These are phyloP conservation scores for Neocatenulostroma microsporum DNA, from an alignment of 2,329 filamentous ascomycete genomes.

Conservation along the genomic window DNA sequence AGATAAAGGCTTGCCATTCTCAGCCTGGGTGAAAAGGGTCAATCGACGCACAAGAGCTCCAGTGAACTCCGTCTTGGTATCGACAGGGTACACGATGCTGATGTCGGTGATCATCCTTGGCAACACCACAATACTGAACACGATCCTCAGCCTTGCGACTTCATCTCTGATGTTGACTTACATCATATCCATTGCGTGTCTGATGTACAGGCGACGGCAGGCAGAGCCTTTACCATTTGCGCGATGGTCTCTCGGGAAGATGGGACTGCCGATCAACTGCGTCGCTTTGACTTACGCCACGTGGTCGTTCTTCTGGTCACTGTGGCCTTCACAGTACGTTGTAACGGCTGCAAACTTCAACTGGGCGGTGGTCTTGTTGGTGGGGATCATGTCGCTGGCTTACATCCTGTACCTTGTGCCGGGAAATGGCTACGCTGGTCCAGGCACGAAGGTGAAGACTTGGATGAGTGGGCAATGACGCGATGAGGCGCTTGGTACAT, in stretches of 20 bases:
- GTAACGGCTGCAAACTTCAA: constrained; percentile 40
- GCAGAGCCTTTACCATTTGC: constrained; percentile 29
- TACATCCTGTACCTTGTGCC: constrained; percentile 11
- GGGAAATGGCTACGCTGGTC: constrained; percentile 1
- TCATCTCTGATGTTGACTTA: constrained; percentile 37
- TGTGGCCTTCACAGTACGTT: constrained; percentile 34
- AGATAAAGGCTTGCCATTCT: constrained; percentile 35
- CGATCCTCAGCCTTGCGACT: constrained; percentile 35
- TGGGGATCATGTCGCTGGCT: constrained; percentile 13
- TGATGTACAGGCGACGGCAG: constrained; percentile 32
- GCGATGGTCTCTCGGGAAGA: constrained; percentile 32
- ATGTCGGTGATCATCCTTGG: constrained; percentile 30
- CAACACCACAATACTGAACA: constrained; percentile 34
- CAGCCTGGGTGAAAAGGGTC: constrained; percentile 28
- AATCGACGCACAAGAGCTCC: constrained; percentile 16
- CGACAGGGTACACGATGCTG: constrained; percentile 17
- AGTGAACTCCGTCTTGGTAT: constrained; percentile 26
- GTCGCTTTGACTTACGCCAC: constrained; percentile 29
- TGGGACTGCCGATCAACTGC: constrained; percentile 32
- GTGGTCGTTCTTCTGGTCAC: constrained; percentile 33
- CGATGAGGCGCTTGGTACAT: too few species aligned
- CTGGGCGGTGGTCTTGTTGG: constrained; percentile 43
- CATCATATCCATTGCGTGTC: constrained; percentile 30
- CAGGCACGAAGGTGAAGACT: constrained; percentile 10
- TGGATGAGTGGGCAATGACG: background rate